These are phyloP conservation scores for Phytophthora brassicae DNA, from an alignment of 352 stramenopile genomes.

Conservation along the genomic window DNA sequence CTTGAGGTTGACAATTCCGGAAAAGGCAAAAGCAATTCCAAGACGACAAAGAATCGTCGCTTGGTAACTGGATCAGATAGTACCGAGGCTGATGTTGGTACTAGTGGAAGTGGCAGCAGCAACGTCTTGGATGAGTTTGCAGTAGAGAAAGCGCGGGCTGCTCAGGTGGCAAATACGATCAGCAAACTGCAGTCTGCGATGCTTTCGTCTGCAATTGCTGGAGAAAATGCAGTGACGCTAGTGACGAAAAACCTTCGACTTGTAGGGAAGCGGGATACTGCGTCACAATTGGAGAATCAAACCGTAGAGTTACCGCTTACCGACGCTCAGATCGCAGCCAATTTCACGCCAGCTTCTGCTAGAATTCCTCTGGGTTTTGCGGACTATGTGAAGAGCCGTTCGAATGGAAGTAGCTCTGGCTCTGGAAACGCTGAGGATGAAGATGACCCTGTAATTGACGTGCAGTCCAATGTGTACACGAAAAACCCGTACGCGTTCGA, in stretches of 20 bases:
- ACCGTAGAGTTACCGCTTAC: slow-evolving; percentile 42
- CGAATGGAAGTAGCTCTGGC: slow-evolving; percentile 2
- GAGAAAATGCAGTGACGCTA: slow-evolving; percentile 52
- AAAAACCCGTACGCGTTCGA: slow-evolving; percentile 71
- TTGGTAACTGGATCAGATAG: slow-evolving; percentile 8
- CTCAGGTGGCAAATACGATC: slow-evolving; percentile 50
- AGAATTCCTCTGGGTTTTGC: slow-evolving; percentile 55
- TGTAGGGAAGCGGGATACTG: slow-evolving; percentile 43
- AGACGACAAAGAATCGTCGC: slow-evolving; percentile 16
- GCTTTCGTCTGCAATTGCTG: slow-evolving; percentile 44
- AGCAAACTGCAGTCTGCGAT: slow-evolving; percentile 50
- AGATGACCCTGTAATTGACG: slow-evolving; percentile 48
- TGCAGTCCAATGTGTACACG: slow-evolving; percentile 64
- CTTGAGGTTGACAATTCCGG: slow-evolving; percentile 40
- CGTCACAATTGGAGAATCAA: slow-evolving; percentile 44
- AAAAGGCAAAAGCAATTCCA: slow-evolving; percentile 9
- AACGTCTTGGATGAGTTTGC: slow-evolving; percentile 26
- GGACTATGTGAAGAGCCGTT: slow-evolving; percentile 22
- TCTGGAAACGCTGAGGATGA: slow-evolving; percentile 5
- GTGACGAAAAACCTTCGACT: slow-evolving; percentile 70
- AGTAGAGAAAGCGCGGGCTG: slow-evolving; percentile 34
- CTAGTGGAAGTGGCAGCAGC: background rate
- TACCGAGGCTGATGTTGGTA: background rate
- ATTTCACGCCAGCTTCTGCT: slow-evolving; percentile 51
- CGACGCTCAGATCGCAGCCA: slow-evolving; percentile 45